Percentiles rank a stretch among this genome's conserved stretches.
These are phyloP conservation scores for Candida golubevii DNA, from an alignment of 805 yeast genomes.

Conservation along the genomic window DNA sequence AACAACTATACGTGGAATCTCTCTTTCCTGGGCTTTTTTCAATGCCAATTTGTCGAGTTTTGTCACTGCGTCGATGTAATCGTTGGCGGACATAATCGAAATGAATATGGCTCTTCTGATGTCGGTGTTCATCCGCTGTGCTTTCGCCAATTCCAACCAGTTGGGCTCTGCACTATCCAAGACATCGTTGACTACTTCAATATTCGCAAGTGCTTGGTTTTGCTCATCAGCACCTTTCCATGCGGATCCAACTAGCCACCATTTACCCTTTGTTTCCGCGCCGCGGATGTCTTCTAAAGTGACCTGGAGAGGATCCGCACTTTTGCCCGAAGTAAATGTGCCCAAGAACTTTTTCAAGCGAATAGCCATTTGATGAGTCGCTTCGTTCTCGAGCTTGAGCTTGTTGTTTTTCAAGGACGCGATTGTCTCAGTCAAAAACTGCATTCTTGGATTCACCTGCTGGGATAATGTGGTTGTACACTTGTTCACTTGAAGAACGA, in stretches of 20 bases:
- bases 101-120: constrained; percentile 90
- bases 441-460: constrained; percentile 53
- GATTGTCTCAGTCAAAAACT: constrained; percentile 80
- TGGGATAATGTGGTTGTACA: constrained; percentile 32
- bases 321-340: constrained; percentile 40
- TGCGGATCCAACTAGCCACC: constrained; percentile 99
- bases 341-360: constrained; percentile 65
- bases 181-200: constrained; percentile 51
- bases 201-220: constrained; percentile 28
- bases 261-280: constrained; percentile 80
- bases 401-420: constrained; percentile 84
- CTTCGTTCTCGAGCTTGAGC: constrained; percentile 51
- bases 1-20: constrained; percentile 76
- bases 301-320: constrained; percentile 78
- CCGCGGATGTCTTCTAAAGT: constrained; percentile 74
- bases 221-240: constrained; percentile 68
- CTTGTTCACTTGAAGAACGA: constrained; percentile 48
- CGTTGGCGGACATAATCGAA: constrained; percentile 92
- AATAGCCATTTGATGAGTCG: constrained; percentile 44
- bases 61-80: constrained; percentile 80
- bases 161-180: constrained; percentile 73
- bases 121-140: constrained; percentile 93
- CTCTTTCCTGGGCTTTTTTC: constrained; percentile 76
- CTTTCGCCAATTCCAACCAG: constrained; percentile 81
- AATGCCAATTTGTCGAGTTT: constrained; percentile 76